phyloP scores from a whole-genome alignment of 2,329 filamentous ascomycete species.

The Exutisphaerella laricina region DNA sequence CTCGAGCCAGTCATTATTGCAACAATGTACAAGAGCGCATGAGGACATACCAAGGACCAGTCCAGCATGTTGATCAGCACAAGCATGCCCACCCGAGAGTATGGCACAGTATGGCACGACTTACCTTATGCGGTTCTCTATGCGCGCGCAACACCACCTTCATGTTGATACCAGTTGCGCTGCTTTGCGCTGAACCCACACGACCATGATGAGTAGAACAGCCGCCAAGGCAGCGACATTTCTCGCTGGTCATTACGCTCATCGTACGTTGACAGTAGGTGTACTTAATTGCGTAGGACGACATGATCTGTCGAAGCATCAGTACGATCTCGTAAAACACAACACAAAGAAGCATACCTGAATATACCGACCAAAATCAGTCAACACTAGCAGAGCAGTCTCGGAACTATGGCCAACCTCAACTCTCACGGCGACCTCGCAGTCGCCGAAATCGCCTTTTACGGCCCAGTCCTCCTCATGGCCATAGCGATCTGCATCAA shows the following conservation, averaged over 20 bases:
- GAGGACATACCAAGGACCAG: neutral
- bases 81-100: neutral
- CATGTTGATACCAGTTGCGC: neutral
- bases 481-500: constrained; percentile 21
- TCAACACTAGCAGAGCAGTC: neutral
- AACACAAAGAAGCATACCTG: neutral
- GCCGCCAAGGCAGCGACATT: neutral
- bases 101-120: constrained; percentile 1
- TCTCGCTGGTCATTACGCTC: neutral
- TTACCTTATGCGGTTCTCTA: neutral
- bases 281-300: no score
- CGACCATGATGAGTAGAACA: neutral
- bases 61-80: neutral
- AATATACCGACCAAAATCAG: neutral
- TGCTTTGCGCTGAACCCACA: neutral
- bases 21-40: neutral
- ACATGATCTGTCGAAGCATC: neutral
- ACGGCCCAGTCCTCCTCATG: constrained; percentile 18
- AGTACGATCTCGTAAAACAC: neutral
- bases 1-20: no score
- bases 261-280: neutral
- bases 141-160: neutral
- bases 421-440: constrained; percentile 21
- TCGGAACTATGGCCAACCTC: constrained; percentile 16
- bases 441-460: constrained; percentile 26